Evolutionary conservation across 1,139 yeast genomes (phyloP), one percentile per base, ranked within the genome.

Genomic region (Pichia sorboxylosa): DNA sequence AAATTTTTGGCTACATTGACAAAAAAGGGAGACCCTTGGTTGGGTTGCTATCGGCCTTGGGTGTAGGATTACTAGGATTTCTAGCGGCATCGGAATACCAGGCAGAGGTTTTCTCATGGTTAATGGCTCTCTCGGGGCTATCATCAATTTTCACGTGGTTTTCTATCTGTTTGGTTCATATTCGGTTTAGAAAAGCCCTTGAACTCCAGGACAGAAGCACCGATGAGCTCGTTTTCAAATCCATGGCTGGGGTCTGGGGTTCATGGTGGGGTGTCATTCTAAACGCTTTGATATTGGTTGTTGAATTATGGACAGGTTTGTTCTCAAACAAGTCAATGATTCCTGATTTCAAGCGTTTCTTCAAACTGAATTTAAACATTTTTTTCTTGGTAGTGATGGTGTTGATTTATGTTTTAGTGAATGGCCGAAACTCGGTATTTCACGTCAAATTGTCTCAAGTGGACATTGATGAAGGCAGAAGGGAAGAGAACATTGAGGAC

Each of bases 101-200:
- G 38, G 69, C 75, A 52, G 71, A 40, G 25, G 81, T 81, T 80
- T 35, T 80, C 24, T 32, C 64, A 44, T 84, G 95, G 94, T 61
- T 84, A 48, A 62, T 82, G 52, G 82, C 94, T 20, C 61, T 85
- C 30, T 79, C 94, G 11, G 93, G 93, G 35, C 69, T 82, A 42
- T 78, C 92, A 30, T 77, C 94, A 2, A 63, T 84, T 35, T 82
- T 81, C 51, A 79, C 87, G n/a, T 82, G 92, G 92, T 68, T 70
- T 17, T 72, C 84, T 13, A 78, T 83, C 45, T 71, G 76, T 49
- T 46, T 79, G 31, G 73, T 81, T 43, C 90, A 75, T 45, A 61
- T 82, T 36, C 67, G 93, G 51, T 81, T 80, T 59, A 71, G 94
- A 58, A 52, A 63, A 30, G 94, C 92, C 1, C 63, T 82, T 62